Percentiles rank a stretch among this genome's conserved stretches.
These are phyloP conservation scores for Effrenium voratum DNA, from an alignment of 73 alveolate species.

Conservation along the genomic window DNA sequence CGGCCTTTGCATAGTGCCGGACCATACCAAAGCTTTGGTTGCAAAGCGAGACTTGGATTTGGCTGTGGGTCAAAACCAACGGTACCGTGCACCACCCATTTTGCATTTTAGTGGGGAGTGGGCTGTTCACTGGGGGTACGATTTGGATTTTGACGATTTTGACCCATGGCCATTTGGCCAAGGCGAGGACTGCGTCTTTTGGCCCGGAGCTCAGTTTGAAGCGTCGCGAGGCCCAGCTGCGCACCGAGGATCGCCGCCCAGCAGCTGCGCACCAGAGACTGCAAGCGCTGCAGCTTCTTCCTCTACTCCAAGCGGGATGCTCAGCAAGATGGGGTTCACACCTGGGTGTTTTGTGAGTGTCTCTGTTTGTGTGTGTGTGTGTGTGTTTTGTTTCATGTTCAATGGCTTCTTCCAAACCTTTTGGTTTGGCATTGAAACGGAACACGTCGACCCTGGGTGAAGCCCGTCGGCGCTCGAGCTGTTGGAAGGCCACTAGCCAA, in stretches of 20 bases:
- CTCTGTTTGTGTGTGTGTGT: too few species aligned
- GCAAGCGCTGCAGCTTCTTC: constrained; percentile 45
- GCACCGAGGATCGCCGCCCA: constrained; percentile 30
- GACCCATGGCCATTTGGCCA: neutral
- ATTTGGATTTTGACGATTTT: too few species aligned
- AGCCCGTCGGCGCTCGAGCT: too few species aligned
- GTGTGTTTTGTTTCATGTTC: too few species aligned
- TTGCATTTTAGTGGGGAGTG: too few species aligned
- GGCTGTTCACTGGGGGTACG: too few species aligned
- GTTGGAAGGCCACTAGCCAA: too few species aligned
- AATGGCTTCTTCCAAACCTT: too few species aligned
- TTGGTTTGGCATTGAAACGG: too few species aligned
- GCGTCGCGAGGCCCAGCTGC: neutral
- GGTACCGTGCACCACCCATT: neutral
- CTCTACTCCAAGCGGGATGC: constrained; percentile 9
- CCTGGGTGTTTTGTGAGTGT: neutral
- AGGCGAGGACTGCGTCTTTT: constrained; percentile 45
- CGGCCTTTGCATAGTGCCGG: too few species aligned
- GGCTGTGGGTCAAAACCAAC: neutral
- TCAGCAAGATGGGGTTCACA: neutral
- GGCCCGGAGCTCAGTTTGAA: neutral
- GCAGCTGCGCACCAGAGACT: constrained; percentile 55
- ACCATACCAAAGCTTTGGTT: neutral
- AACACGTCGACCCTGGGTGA: too few species aligned
- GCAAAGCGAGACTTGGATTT: neutral